Conservation (phyloP, 148 eudicot species). For the Camellia japonica region DNA sequence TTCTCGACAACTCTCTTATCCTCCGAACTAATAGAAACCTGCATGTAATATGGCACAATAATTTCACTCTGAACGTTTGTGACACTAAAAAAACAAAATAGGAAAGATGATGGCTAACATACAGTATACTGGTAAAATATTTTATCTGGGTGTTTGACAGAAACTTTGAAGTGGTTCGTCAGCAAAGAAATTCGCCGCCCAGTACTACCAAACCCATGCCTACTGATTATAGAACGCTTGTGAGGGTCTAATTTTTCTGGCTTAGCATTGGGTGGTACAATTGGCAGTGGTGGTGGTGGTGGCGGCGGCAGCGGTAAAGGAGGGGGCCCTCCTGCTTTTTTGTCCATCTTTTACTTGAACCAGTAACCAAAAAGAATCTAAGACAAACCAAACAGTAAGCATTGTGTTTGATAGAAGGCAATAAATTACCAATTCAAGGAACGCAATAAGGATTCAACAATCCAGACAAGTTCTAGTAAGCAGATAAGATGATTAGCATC, state of each 20-base stretch:
- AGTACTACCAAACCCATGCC: conserved; percentile 68
- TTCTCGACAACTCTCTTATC: conserved; percentile 28
- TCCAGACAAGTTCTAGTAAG: neutral
- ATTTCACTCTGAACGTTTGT: neutral
- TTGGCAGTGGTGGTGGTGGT: conserved; percentile 39
- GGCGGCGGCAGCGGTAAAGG: conserved; percentile 23
- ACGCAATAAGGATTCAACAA: neutral
- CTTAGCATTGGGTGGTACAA: conserved; percentile 28
- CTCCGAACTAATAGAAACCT: conserved; percentile 64
- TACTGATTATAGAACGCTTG: conserved; percentile 45
- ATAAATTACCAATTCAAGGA: neutral
- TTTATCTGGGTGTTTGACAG: conserved; percentile 36
- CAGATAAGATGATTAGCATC: neutral
- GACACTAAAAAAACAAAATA: neutral
- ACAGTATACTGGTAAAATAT: conserved; percentile 75
- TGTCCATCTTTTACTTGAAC: conserved; percentile 34
- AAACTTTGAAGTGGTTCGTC: conserved; percentile 74
- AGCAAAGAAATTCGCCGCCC: conserved; percentile 56
- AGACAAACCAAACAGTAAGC: neutral
- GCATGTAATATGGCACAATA: conserved; percentile 21
- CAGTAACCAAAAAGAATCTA: neutral
- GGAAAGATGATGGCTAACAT: conserved; percentile 11
- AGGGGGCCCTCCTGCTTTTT: conserved; percentile 27
- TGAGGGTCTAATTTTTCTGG: conserved; percentile 34
- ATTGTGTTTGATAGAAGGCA: neutral